These are phyloP conservation scores for Recurvomyces mirabilis DNA, from an alignment of 495 filamentous ascomycete species.

Conservation along the genomic window DNA sequence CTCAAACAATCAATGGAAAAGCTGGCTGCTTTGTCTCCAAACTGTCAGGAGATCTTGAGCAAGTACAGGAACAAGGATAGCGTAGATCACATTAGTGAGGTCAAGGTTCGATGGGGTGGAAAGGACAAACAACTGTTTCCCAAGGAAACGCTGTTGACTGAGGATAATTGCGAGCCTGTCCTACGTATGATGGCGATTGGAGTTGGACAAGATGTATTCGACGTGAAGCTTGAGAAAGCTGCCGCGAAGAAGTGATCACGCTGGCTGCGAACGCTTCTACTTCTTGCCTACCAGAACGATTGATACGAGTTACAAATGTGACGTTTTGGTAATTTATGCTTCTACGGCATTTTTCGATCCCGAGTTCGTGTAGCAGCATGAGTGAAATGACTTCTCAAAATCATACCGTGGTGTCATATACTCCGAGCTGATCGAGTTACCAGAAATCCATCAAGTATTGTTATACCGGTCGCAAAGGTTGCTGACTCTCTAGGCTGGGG, in stretches of 20 bases:
- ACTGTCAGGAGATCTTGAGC: constrained; percentile 23
- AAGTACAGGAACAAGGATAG: constrained; percentile 22
- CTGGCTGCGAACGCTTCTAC: no score
- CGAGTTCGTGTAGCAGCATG: no score
- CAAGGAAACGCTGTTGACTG: constrained; percentile 22
- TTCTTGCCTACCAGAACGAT: no score
- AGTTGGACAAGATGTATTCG: constrained; percentile 24
- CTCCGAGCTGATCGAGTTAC: no score
- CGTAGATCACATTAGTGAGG: constrained; percentile 16
- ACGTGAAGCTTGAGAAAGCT: constrained; percentile 19
- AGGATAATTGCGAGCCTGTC: constrained; percentile 25
- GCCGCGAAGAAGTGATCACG: constrained; percentile 14
- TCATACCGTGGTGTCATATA: no score
- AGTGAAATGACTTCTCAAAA: no score
- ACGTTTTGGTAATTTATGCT: no score
- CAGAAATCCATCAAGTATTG: no score
- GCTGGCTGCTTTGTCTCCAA: constrained; percentile 20
- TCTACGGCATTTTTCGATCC: no score
- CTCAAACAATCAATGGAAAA: constrained; percentile 13
- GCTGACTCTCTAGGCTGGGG: no score
- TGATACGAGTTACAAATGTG: no score
- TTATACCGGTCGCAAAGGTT: no score
- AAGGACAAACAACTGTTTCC: constrained; percentile 25
- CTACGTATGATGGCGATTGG: constrained; percentile 25
- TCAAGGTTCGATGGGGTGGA: constrained; percentile 24